Percentiles rank a stretch among this genome's conserved stretches.
These are phyloP conservation scores for Isabelozyma pseudorhagii DNA, from an alignment of 805 yeast genomes.

Conservation along the genomic window DNA sequence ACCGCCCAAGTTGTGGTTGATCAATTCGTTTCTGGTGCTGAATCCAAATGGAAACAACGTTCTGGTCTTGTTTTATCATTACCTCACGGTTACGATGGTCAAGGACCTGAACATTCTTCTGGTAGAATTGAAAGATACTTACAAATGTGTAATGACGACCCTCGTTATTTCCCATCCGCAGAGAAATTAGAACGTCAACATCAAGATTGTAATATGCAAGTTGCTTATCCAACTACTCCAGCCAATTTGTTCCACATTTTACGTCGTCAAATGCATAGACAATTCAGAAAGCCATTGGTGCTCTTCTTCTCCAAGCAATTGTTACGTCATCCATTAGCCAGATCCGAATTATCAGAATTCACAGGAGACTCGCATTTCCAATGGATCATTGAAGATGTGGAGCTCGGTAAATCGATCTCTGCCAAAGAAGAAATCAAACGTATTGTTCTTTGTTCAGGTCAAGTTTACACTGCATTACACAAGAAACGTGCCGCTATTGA, in stretches of 20 bases:
- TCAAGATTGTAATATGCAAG: slow-evolving; percentile 97
- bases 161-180: slow-evolving; percentile 85
- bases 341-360: slow-evolving; percentile 79
- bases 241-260: slow-evolving; percentile 93
- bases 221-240: slow-evolving; percentile 98
- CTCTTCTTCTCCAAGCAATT: slow-evolving; percentile 89
- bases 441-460: slow-evolving; percentile 83
- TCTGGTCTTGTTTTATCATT: slow-evolving; percentile 91
- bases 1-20: slow-evolving; percentile 98
- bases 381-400: slow-evolving; percentile 93
- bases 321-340: slow-evolving; percentile 96
- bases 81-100: slow-evolving; percentile 99
- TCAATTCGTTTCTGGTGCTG: slow-evolving; percentile 96
- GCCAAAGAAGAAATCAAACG: slow-evolving; percentile 84
- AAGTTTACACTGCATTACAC: slow-evolving; percentile 88
- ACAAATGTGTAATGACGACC: slow-evolving; percentile 94
- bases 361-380: slow-evolving; percentile 89
- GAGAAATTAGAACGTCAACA: slow-evolving; percentile 94
- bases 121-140: slow-evolving; percentile 96
- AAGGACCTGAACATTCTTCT: slow-evolving; percentile 99
- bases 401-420: slow-evolving; percentile 73
- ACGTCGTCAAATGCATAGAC: slow-evolving; percentile 99
- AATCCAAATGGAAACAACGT: slow-evolving; percentile 98
- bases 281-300: slow-evolving; percentile 89
- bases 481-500: slow-evolving; percentile 80